phyloP scores from a whole-genome alignment of 495 filamentous ascomycete genomes.

The Eremomyces bilateralis region DNA sequence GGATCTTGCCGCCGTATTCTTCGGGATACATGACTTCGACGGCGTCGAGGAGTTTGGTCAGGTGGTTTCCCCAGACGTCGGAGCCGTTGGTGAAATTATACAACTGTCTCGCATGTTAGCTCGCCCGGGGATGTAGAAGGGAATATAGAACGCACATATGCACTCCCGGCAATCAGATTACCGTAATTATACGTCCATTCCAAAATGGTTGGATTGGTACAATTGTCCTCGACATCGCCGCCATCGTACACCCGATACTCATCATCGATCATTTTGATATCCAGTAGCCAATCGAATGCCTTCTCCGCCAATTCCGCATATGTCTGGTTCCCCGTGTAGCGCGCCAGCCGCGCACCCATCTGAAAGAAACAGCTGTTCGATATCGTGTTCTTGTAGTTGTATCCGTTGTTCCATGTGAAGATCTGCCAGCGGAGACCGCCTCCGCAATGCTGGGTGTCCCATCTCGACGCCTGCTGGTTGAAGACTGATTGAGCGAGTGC shows the following conservation, averaged over 20 bases:
- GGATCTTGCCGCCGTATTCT: conserved; percentile 25
- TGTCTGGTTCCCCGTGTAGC: conserved; percentile 5
- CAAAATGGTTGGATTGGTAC: no score
- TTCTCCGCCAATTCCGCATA: conserved; percentile 6
- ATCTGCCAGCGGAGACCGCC: conserved; percentile 8
- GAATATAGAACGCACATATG: conserved; percentile 34
- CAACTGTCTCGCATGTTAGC: conserved; percentile 5
- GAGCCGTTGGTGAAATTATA: conserved; percentile 25
- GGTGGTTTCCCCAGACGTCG: conserved; percentile 29
- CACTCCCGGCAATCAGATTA: conserved; percentile 39
- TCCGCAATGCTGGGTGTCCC: conserved; percentile 5
- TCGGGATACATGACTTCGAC: conserved; percentile 34
- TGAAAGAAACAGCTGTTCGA: conserved; percentile 5
- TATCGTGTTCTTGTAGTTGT: conserved; percentile 6
- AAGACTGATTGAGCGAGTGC: conserved; percentile 8
- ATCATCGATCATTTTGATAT: not conserved
- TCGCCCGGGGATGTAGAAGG: conserved; percentile 9
- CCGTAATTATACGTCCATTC: conserved; percentile 57
- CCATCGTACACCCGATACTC: conserved; percentile 6
- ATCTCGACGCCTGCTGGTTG: conserved; percentile 3
- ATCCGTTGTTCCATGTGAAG: conserved; percentile 5
- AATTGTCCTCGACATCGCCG: not conserved
- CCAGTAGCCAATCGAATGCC: conserved; percentile 4
- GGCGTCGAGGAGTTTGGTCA: conserved; percentile 32
- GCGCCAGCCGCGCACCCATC: conserved; percentile 4